A percentile compares a stretch with the other conserved stretches of the same genome.
phyloP scores from a whole-genome alignment of 306 rosid species.

The Pyrus communis region DNA sequence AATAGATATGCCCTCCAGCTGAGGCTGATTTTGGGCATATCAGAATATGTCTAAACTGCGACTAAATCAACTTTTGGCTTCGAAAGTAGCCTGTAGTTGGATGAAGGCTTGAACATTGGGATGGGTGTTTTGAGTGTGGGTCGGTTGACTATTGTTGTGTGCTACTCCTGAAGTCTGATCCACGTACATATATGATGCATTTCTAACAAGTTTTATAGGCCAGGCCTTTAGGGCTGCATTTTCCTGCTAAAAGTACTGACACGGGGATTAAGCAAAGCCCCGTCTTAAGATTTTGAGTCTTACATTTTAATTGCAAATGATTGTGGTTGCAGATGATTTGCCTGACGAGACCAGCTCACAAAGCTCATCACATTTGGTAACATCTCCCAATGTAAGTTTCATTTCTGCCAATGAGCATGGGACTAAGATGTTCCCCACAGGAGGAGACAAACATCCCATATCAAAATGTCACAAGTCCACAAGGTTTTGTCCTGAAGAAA shows the following conservation, averaged over 20 bases:
- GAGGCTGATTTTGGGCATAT: no score
- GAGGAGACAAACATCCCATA: constrained; percentile 35
- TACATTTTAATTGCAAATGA: constrained; percentile 5
- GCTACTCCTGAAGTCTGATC: no score
- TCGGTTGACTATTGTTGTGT: neutral
- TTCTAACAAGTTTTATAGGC: neutral
- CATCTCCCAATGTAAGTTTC: constrained; percentile 56
- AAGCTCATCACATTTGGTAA: constrained; percentile 57
- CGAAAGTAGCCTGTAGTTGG: neutral
- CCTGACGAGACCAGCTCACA: constrained; percentile 64
- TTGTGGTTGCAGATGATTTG: constrained; percentile 55
- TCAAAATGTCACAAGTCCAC: constrained; percentile 41
- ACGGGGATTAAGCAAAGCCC: neutral
- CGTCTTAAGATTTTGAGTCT: neutral
- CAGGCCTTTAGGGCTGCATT: neutral
- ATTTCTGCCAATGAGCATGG: constrained; percentile 39
- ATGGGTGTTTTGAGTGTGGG: neutral
- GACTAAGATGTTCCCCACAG: constrained; percentile 15
- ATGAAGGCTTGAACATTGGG: neutral
- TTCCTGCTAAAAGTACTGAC: neutral
- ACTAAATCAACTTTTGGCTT: neutral
- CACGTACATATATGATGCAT: neutral
- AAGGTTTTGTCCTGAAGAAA: constrained; percentile 45
- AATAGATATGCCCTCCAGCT: no score
- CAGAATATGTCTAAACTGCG: no score